Evolutionary conservation across 495 filamentous ascomycete species (phyloP), one percentile per base, ranked within the genome.

Genomic region (Xylaria curta): DNA sequence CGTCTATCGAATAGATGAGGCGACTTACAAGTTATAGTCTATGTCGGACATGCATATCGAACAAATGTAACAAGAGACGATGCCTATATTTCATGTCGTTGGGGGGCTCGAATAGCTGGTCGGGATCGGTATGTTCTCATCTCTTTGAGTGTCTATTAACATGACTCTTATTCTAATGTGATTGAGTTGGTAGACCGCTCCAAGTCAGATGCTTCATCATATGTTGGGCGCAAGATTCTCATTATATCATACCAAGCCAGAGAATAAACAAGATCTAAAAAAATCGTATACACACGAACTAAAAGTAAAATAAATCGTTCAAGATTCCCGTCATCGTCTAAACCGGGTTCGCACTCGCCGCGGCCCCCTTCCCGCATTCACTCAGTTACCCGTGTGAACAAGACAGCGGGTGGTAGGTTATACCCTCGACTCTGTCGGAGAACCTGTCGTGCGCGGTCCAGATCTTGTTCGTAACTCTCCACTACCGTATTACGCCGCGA

Each of bases 311-410:
- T 46, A 36, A 21, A 17, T 59, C 31, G 24, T 59, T 42, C 40
- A 69, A 46, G n/a, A 51, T 19, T 1, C 8, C n/a, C 53, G 33
- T 19, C n/a, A 26, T 12, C 51, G 24, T 59, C 60, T 81, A 58
- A 1, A 73, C 75, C 58, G 81, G 56, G 61, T 78, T 81, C 15
- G 72, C 53, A 24, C 76, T 80, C 26, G 24, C 53, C 26, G 70
- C 70, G n/a, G 70, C 46, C 33, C 73, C 68, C 49, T 68, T 31
- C 67, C 5, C 67, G 71, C 53, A 24, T 70, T 36, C 75, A 59
- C 33, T 71, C 72, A 40, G 72, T 15, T 2, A 66, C 68, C 7
- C 64, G 68, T 12, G 71, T 75, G 51, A 68, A 36, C 9, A 28
- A 15, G 5, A 19, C 28, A 66, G 19, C 13, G 13, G 38, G 12